phyloP scores from a whole-genome alignment of 2,329 filamentous ascomycete species.

The Pseudocercospora musae region DNA sequence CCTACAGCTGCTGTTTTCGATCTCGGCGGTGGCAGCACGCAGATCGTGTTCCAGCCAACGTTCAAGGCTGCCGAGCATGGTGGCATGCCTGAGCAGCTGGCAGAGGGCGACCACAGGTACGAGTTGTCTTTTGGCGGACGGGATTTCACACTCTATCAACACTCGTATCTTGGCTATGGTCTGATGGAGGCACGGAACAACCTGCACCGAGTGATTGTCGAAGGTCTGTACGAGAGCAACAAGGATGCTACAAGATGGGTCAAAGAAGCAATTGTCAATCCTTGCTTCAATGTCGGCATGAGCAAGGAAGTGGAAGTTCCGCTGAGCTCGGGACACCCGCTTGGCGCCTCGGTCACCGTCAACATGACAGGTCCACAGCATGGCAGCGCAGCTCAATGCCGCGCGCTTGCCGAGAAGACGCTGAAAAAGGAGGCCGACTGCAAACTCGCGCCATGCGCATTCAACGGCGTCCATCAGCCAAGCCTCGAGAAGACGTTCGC shows the following conservation, averaged over 20 bases:
- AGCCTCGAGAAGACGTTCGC: slow-evolving; percentile 88
- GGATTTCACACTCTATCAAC: slow-evolving; percentile 91
- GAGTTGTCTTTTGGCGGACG: slow-evolving; percentile 84
- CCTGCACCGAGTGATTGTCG: slow-evolving; percentile 72
- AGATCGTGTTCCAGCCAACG: slow-evolving; percentile 97
- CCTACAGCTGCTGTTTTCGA: slow-evolving; percentile 94
- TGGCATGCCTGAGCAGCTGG: slow-evolving; percentile 80
- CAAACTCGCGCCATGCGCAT: slow-evolving; percentile 85
- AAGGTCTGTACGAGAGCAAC: slow-evolving; percentile 64
- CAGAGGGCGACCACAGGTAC: slow-evolving; percentile 94
- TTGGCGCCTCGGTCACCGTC: slow-evolving; percentile 64
- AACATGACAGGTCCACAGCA: slow-evolving; percentile 83
- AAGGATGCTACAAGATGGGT: slow-evolving; percentile 62
- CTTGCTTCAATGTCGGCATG: slow-evolving; percentile 82
- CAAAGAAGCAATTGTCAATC: slow-evolving; percentile 69
- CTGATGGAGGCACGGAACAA: slow-evolving; percentile 91
- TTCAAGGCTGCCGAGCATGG: slow-evolving; percentile 71
- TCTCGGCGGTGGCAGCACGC: slow-evolving; percentile 90
- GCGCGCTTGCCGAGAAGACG: slow-evolving; percentile 83
- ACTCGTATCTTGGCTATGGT: slow-evolving; percentile 95
- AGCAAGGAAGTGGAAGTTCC: slow-evolving; percentile 69
- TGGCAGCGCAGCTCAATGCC: slow-evolving; percentile 79
- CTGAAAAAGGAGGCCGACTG: slow-evolving; percentile 83
- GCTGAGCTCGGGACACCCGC: slow-evolving; percentile 62
- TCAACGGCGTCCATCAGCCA: slow-evolving; percentile 96